Evolutionary conservation across 169 alveolate species (phyloP).

Genomic region (Eimeria mitis): DNA sequence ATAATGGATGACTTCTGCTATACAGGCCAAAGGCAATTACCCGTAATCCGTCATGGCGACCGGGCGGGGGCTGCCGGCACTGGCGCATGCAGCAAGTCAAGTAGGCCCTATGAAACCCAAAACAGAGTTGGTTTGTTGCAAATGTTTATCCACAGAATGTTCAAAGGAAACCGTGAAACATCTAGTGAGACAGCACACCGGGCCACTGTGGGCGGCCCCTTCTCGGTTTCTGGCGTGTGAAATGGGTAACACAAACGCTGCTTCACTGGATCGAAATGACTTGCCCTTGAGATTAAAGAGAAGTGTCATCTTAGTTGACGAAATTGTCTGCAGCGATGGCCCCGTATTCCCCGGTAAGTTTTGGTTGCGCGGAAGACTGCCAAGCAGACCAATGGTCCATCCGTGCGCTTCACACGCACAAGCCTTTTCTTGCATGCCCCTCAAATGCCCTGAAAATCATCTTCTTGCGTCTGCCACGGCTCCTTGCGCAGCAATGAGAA

Average conservation of each 20-base stretch:
- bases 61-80: background rate
- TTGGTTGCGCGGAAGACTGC: background rate
- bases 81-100: conserved; percentile 4
- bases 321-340: conserved; percentile 38
- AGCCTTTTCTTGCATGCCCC: background rate
- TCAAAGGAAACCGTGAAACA: background rate
- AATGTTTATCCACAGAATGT: background rate
- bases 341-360: conserved; percentile 2
- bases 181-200: background rate
- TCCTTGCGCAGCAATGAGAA: conserved; percentile 7
- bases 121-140: background rate
- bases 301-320: background rate
- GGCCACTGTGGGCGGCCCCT: background rate
- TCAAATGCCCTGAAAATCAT: background rate
- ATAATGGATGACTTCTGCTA: too few relatives aligned
- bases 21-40: background rate
- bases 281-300: too few relatives aligned
- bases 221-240: background rate
- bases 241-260: background rate
- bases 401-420: background rate
- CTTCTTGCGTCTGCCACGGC: background rate
- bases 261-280: background rate
- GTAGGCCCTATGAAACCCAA: background rate
- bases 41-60: background rate
- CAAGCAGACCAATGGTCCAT: conserved; percentile 5